Conservation (phyloP, 1,284 basidiomycete genomes). For the Cystobasidium pallidum region DNA sequence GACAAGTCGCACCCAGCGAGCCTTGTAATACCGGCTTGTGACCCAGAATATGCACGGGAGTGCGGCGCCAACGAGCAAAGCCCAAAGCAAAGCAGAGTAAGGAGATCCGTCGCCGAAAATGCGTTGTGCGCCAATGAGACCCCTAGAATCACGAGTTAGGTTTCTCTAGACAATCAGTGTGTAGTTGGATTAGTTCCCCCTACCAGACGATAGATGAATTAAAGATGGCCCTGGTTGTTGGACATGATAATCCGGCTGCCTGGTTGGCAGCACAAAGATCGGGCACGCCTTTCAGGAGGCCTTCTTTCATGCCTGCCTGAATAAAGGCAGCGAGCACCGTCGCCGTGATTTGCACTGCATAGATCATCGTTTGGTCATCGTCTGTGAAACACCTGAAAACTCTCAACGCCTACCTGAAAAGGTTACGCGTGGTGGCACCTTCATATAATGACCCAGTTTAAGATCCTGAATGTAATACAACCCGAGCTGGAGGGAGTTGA, state of each 20-base stretch:
- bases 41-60: slow-evolving; percentile 83
- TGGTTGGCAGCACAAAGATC: slow-evolving; percentile 78
- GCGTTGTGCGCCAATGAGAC: slow-evolving; percentile 80
- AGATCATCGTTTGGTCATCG: not conserved
- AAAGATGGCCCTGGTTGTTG: slow-evolving; percentile 81
- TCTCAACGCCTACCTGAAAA: slow-evolving; percentile 36
- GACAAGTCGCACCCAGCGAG: slow-evolving; percentile 76
- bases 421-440: slow-evolving; percentile 50
- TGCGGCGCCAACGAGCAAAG: slow-evolving; percentile 74
- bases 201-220: slow-evolving; percentile 86
- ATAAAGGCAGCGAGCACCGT: slow-evolving; percentile 52
- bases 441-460: slow-evolving; percentile 53
- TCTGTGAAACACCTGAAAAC: not conserved
- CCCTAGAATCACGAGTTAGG: no score
- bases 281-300: slow-evolving; percentile 66
- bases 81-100: slow-evolving; percentile 76
- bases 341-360: slow-evolving; percentile 52
- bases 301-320: slow-evolving; percentile 54
- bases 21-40: slow-evolving; percentile 67
- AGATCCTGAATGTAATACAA: slow-evolving; percentile 50
- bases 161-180: no score
- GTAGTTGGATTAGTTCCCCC: no score
- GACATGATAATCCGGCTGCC: slow-evolving; percentile 75
- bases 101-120: slow-evolving; percentile 75
- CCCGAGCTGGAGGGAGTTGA: slow-evolving; percentile 45